Base-by-base conservation (phyloP, 106 monocot genomes). In the Allium cepa region DNA sequence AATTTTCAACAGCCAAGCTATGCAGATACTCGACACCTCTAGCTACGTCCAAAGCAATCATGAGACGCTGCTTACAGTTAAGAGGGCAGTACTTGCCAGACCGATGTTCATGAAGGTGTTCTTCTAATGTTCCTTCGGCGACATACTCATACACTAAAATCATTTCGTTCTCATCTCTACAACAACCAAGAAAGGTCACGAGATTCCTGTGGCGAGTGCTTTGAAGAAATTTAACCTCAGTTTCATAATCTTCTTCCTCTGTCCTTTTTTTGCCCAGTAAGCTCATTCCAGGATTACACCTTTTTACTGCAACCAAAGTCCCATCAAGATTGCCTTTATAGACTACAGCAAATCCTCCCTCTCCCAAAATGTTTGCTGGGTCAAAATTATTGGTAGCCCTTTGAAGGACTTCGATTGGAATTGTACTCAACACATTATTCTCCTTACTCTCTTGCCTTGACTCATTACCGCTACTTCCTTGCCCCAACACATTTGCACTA, bases 11-110 rank as follows among this genome's bases (percentile, higher is more conserved):
- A 9, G 92, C 92, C 80, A 96, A 82, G 71, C 76, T 88, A 69
- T 96, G 96, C 69, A 96, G 71, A 67, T 96, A 96, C 49, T 96
- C 92, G 17, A 96, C 79, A 8, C 86, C 95, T 78, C 91, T 83
- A 11, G 95, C 95, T 57, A 96, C 88, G 79, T 96, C 95, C 65
- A 96, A 70, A 10, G 96, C 86, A 17, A 96, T 84, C 52, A 67
- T 76, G 14, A 96, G 76, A 68, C 96, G 83, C 66, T 92, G 96
- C 72, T 84, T 96, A 91, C 91, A 96, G 53, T 76, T 88, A 57
- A 96, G 82, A 59, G 84, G 71, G 47, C 71, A 17, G 57, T 73
- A 69, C 46, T 81, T 61, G n/a, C 73, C 77, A 53, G 68, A 70
- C 49, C 73, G 68, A 47, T 45, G 59, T 47, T 88, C 83, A 70